Evolutionary conservation across 2,329 filamentous ascomycete genomes (phyloP), one percentile per base, ranked within the genome.

Genomic region (Aspergillus sp.): DNA sequence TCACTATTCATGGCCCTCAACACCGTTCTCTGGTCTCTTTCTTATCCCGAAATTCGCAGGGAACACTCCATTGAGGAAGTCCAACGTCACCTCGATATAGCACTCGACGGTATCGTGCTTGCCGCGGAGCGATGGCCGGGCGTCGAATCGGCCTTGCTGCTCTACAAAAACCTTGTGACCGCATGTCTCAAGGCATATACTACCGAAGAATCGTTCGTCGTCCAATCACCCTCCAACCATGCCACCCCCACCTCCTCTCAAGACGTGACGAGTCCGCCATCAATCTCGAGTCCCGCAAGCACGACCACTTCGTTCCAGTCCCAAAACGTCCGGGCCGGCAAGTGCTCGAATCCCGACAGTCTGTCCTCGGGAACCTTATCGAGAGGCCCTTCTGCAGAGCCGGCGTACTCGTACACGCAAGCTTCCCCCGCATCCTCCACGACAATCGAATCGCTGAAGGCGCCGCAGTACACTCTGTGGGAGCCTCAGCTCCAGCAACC

Each of bases 91-190:
- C 83, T 96, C 49, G 83, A 88, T 52, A 84, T 87, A 20, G 90
- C 91, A 0, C 80, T 97, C 59, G 89, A 93, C 55, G 89, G 90
- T 4, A 89, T 98, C 61, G 84, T 88, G 59, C 85, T 89, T 58
- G 93, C 91, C 58, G 90, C 90, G 0, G 90, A 94, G 69, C 85
- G 93, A 61, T 98, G 95, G 95, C 95, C 95, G 0, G 95, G 94
- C 11, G 92, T 94, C 1, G 85, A 88, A 45, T 90, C 92, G 16
- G 92, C 93, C 3, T 87, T 91, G 10, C 87, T 95, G 67, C 84
- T 98, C 12, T 98, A 97, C 71, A 83, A 85, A n/a, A 92, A 91
- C 63, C 86, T 99, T 53, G 89, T 94, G 52, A 86, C 85, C 59
- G 92, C 93, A 12, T 96, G 93, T 69, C 81, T 98, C 69, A 92